Percentiles rank a stretch among this genome's conserved stretches.
Conservation (phyloP, 192 early-diverging fungal genomes). For the Linnemannia elongata region DNA sequence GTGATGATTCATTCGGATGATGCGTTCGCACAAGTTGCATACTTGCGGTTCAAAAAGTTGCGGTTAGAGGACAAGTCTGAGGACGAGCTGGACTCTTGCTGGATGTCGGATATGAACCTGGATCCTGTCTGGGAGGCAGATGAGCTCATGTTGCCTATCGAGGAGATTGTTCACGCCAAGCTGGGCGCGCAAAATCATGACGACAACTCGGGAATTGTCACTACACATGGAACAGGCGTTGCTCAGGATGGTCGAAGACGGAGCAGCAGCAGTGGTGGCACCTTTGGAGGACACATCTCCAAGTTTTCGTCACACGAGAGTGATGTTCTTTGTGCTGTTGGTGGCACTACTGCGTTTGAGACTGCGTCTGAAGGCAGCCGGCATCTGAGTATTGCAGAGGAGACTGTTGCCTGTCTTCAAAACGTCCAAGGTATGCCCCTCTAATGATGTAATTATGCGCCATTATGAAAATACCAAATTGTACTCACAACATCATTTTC, state of each 20-base stretch:
- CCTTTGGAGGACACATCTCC: not conserved
- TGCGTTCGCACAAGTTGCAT: conserved; percentile 85
- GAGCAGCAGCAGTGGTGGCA: not conserved
- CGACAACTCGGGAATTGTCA: not conserved
- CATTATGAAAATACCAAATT: not conserved
- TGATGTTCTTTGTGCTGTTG: conserved; percentile 46
- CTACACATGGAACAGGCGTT: not conserved
- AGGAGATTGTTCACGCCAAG: conserved; percentile 25
- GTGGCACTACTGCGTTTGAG: conserved; percentile 62
- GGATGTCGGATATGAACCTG: conserved; percentile 43
- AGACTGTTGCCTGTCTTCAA: conserved; percentile 61
- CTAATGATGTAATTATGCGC: not conserved
- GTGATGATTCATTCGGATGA: conserved; percentile 86
- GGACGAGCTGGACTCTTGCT: conserved; percentile 43
- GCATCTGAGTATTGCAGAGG: conserved; percentile 58
- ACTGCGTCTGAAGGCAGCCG: not conserved
- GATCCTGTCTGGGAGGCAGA: conserved; percentile 44
- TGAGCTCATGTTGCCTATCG: conserved; percentile 22
- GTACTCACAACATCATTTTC: not conserved
- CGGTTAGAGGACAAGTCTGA: conserved; percentile 76
- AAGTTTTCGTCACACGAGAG: conserved; percentile 24
- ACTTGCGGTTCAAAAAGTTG: conserved; percentile 78
- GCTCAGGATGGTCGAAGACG: not conserved
- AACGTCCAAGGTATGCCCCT: conserved; percentile 56
- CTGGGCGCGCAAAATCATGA: not conserved